phyloP scores from a whole-genome alignment of 257 asterid species.

The Petunia axillaris region DNA sequence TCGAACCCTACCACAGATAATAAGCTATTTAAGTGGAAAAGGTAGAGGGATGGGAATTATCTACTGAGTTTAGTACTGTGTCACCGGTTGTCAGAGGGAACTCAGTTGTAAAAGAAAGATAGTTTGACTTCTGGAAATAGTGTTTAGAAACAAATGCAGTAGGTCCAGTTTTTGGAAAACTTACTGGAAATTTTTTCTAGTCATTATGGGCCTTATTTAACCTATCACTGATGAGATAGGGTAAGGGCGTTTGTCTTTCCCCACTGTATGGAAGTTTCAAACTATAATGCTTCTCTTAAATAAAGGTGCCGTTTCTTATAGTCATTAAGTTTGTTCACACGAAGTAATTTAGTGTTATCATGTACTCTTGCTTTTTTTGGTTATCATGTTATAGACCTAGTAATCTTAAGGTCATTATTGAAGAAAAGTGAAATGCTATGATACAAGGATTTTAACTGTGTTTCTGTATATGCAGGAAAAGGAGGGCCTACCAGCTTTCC shows the following conservation, averaged over 20 bases:
- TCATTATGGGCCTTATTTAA: not conserved
- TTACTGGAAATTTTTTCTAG: not conserved
- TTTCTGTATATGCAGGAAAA: slow-evolving; percentile 55
- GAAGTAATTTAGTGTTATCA: not conserved
- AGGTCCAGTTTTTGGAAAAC: not conserved
- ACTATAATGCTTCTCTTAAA: not conserved
- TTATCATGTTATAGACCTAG: not conserved
- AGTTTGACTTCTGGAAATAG: not conserved
- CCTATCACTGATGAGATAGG: not conserved
- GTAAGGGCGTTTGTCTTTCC: not conserved
- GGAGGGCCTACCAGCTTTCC: slow-evolving; percentile 91
- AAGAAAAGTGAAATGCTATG: not conserved
- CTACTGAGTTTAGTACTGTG: too few species aligned
- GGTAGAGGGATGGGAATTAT: too few species aligned
- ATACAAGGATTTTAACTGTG: not conserved
- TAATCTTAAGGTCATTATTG: not conserved
- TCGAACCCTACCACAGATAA: too few species aligned
- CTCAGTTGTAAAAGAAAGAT: too few species aligned
- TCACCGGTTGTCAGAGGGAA: too few species aligned
- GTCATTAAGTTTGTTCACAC: not conserved
- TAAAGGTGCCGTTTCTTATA: not conserved
- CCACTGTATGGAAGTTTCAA: not conserved
- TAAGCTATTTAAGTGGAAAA: too few species aligned
- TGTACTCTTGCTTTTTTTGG: not conserved
- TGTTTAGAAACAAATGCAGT: not conserved